phyloP scores from a whole-genome alignment of 257 asterid species.

The Jacaranda mimosifolia region DNA sequence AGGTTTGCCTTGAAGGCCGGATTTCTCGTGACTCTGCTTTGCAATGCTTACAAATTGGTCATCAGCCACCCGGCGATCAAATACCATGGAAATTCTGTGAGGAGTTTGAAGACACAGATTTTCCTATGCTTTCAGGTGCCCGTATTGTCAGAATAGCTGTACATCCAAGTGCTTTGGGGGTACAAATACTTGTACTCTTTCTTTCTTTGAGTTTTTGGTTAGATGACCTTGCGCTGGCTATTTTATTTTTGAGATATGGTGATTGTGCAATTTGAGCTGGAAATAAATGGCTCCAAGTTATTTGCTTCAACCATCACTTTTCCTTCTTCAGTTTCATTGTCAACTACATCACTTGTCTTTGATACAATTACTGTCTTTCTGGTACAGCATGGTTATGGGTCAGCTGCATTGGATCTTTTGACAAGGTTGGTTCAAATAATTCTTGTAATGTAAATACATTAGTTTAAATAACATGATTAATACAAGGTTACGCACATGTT shows the following conservation, averaged over 20 bases:
- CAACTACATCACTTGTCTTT: neutral
- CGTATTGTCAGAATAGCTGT: constrained; percentile 13
- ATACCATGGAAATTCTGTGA: constrained; percentile 10
- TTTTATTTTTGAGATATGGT: neutral
- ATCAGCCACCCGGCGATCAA: constrained; percentile 2
- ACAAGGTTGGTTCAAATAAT: constrained; percentile 18
- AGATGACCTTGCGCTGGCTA: neutral
- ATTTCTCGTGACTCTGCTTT: constrained; percentile 10
- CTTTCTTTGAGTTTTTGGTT: neutral
- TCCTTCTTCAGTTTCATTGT: neutral
- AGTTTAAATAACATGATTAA: too few relatives aligned
- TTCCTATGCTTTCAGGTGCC: constrained; percentile 14
- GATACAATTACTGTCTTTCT: neutral
- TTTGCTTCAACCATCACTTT: neutral
- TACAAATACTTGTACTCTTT: neutral
- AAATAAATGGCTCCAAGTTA: too few relatives aligned
- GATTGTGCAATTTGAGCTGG: neutral
- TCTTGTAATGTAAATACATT: too few relatives aligned
- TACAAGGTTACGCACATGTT: too few relatives aligned
- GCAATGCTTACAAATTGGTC: neutral
- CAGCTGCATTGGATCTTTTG: constrained; percentile 2
- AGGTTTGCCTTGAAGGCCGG: constrained; percentile 24
- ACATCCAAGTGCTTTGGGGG: constrained; percentile 25
- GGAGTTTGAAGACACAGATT: neutral
- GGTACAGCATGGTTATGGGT: constrained; percentile 23